Conservation (phyloP, 768 basidiomycete species). For the Russula foetens region DNA sequence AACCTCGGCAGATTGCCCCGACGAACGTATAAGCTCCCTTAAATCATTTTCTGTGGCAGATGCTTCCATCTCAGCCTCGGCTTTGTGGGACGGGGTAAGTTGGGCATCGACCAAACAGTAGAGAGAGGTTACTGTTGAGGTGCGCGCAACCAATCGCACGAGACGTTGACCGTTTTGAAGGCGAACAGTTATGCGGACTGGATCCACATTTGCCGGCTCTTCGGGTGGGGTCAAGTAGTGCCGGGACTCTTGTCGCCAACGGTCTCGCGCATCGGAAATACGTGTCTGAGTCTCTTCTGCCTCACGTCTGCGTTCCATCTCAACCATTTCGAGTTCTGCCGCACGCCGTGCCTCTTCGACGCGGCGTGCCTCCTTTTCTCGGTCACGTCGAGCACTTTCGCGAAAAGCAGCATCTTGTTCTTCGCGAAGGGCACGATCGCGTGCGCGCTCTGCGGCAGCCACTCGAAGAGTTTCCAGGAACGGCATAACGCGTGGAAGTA, state of each 20-base stretch:
- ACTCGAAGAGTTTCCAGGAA: conserved; percentile 59
- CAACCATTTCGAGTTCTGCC: conserved; percentile 21
- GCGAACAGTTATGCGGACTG: conserved; percentile 47
- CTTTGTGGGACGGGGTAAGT: conserved; percentile 40
- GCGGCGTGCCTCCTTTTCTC: conserved; percentile 31
- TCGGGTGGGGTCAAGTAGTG: conserved; percentile 37
- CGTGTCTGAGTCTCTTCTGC: conserved; percentile 27
- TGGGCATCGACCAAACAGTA: conserved; percentile 69
- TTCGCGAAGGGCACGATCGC: conserved; percentile 53
- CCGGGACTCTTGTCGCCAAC: conserved; percentile 57
- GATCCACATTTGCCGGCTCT: conserved; percentile 27
- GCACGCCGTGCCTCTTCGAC: conserved; percentile 23
- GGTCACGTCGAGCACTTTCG: conserved; percentile 56
- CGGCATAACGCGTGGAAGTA: conserved; percentile 75
- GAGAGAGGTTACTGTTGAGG: conserved; percentile 49
- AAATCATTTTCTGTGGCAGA: conserved; percentile 27
- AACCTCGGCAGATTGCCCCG: conserved; percentile 25
- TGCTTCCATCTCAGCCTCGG: conserved; percentile 32
- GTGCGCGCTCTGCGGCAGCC: conserved; percentile 39
- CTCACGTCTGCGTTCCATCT: conserved; percentile 21
- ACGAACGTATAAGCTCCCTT: conserved; percentile 29
- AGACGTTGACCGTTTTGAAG: conserved; percentile 45
- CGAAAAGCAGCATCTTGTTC: conserved; percentile 78
- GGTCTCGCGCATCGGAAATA: conserved; percentile 9
- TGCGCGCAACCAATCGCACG: conserved; percentile 45